Evolutionary conservation across 148 eudicot species (phyloP), one percentile per base, ranked within the genome.

Genomic region (Amaranthus cruentus): DNA sequence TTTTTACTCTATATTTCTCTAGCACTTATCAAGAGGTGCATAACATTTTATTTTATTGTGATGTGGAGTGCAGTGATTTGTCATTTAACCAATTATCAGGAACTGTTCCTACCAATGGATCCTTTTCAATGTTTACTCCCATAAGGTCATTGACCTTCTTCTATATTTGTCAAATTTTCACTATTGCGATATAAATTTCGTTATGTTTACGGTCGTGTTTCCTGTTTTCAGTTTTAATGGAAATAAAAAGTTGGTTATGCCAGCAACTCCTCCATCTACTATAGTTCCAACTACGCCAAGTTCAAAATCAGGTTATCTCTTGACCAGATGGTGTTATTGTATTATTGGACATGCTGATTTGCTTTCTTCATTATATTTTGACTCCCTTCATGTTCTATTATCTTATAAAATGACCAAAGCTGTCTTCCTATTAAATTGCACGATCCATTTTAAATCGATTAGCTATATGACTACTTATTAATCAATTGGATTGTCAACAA

Each of bases 71-170:
- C 87, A 93, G 94, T 74, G 98, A 93, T 87, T 84, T 93, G 28
- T 91, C 98, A 60, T 79, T 70, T 75, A 93, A 93, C 68, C 50
- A 55, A 8, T 80, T 93, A 64, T 71, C 75, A 53, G 97, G 98
- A 75, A 43, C 2, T 21, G 71, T 86, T 78, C 98, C 92, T 47
- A 78, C 81, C 69, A 88, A 89, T 80, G 97, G 98, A n/a, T 93
- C 98, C 64, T 93, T 93, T 77, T 59, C 81, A 42, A 77, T 84
- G 74, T 89, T 93, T 73, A 93, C 97, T 66, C 88, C 89, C 66
- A 80, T 84, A 78, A 93, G 98, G 98, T 91, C 72, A 78, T 76
- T 66, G 69, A 64, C 75, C 66, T 76, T 55, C 68, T 71, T 49
- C 6, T 55, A 47, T 71, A 3, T 6, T 15, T 53, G 38, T 5